A percentile compares a stretch with the other conserved stretches of the same genome.
These are phyloP conservation scores for Fusarium longipes DNA, from an alignment of 2,329 filamentous ascomycete species.

Conservation along the genomic window DNA sequence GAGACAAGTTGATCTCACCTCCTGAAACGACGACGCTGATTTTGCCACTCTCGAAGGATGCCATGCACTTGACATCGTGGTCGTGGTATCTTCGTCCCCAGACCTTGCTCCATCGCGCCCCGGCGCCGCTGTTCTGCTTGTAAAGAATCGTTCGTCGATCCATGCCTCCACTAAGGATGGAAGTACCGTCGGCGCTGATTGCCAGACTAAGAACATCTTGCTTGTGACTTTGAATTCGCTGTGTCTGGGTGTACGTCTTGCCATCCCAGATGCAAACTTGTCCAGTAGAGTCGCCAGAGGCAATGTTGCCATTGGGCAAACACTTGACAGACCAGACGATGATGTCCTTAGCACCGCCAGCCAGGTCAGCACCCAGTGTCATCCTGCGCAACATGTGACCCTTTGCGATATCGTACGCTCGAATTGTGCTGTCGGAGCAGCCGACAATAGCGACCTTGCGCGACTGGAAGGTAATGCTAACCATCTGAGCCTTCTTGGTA, in stretches of 20 bases:
- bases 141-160: conserved; percentile 89
- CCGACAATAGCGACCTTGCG: conserved; percentile 86
- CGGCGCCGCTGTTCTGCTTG: conserved; percentile 70
- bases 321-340: conserved; percentile 95
- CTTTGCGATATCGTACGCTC: conserved; percentile 86
- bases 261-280: conserved; percentile 95
- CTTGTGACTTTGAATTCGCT: conserved; percentile 86
- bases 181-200: conserved; percentile 80
- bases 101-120: conserved; percentile 83
- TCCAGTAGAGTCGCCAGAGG: conserved; percentile 94
- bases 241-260: conserved; percentile 87
- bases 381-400: conserved; percentile 82
- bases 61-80: conserved; percentile 95
- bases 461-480: conserved; percentile 91
- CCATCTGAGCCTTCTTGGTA: conserved; percentile 86
- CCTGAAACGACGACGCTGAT: conserved; percentile 92
- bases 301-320: conserved; percentile 86
- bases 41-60: conserved; percentile 83
- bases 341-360: conserved; percentile 82
- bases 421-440: conserved; percentile 96
- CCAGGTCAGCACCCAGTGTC: conserved; percentile 82
- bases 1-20: conserved; percentile 66
- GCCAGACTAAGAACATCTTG: conserved; percentile 93
- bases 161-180: conserved; percentile 90
- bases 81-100: conserved; percentile 87